Evolutionary conservation across 2,329 filamentous ascomycete species (phyloP).

Genomic region (Penicillium sp.): DNA sequence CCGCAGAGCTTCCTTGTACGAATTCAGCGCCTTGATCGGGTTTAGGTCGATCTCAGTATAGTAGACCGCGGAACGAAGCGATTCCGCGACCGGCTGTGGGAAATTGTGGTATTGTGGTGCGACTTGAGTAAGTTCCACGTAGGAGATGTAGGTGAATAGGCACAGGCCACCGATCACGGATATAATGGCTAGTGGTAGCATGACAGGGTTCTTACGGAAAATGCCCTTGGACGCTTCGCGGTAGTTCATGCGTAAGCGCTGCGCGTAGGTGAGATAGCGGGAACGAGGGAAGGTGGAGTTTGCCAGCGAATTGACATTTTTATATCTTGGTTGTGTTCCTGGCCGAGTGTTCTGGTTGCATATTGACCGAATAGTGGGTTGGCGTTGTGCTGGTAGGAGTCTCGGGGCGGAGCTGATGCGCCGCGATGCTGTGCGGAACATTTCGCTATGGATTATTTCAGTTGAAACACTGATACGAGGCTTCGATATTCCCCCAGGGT

Average conservation of each 20-base stretch:
- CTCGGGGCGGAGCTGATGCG: constrained; percentile 28
- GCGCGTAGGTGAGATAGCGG: constrained; percentile 27
- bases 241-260: constrained; percentile 34
- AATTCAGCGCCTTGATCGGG: constrained; percentile 72
- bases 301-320: constrained; percentile 2
- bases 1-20: constrained; percentile 76
- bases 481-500: constrained; percentile 7
- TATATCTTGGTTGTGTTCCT: constrained; percentile 4
- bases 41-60: constrained; percentile 77
- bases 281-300: constrained; percentile 2
- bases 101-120: constrained; percentile 44
- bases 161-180: constrained; percentile 35
- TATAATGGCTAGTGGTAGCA: constrained; percentile 42
- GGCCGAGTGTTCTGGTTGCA: constrained; percentile 18
- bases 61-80: constrained; percentile 80
- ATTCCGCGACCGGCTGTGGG: constrained; percentile 48
- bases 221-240: constrained; percentile 39
- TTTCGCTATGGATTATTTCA: constrained; percentile 7
- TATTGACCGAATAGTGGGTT: constrained; percentile 22
- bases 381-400: constrained; percentile 16
- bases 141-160: constrained; percentile 42
- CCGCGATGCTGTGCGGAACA: constrained; percentile 30
- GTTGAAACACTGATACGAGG: background rate
- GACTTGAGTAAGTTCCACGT: constrained; percentile 44
- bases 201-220: constrained; percentile 44